Percentiles rank a stretch among this genome's conserved stretches.
These are phyloP conservation scores for Scalesia atractyloides DNA, from an alignment of 129 eudicot genomes.

Conservation along the genomic window DNA sequence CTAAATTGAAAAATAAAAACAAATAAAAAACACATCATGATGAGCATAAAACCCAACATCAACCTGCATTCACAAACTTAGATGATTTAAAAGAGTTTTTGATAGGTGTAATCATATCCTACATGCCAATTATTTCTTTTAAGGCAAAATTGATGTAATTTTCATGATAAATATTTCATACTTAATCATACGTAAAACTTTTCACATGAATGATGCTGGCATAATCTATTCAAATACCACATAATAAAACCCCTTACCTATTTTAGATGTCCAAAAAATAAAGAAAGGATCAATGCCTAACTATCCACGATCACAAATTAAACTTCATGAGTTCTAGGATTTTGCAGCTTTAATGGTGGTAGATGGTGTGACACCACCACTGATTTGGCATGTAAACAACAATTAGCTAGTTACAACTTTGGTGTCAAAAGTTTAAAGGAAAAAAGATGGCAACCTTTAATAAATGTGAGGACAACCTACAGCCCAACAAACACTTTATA, in stretches of 20 bases:
- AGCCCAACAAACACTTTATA: conserved; percentile 55
- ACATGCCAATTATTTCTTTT: conserved; percentile 35
- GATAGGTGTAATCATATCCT: conserved; percentile 16
- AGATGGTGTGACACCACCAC: conserved; percentile 83
- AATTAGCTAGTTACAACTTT: conserved; percentile 8
- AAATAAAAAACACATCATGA: too few species aligned
- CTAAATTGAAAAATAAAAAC: too few species aligned
- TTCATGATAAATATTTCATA: conserved; percentile 26
- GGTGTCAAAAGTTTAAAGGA: not conserved
- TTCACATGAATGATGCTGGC: conserved; percentile 20
- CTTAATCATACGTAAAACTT: conserved; percentile 36
- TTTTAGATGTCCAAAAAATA: conserved; percentile 19
- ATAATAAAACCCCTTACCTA: conserved; percentile 10
- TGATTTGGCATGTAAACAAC: conserved; percentile 62
- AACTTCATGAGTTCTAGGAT: conserved; percentile 30
- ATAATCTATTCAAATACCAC: conserved; percentile 20
- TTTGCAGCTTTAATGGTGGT: conserved; percentile 54
- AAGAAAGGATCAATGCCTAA: conserved; percentile 14
- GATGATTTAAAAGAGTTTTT: not conserved
- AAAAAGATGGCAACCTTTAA: not conserved
- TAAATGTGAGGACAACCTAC: conserved; percentile 37
- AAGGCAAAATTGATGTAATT: not conserved
- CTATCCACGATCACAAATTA: not conserved
- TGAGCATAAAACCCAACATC: not conserved
- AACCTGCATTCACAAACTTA: conserved; percentile 9